Percentiles rank a stretch among this genome's conserved stretches.
Evolutionary conservation across 2,329 filamentous ascomycete genomes (phyloP).

Genomic region (Diaporthe ampelina): DNA sequence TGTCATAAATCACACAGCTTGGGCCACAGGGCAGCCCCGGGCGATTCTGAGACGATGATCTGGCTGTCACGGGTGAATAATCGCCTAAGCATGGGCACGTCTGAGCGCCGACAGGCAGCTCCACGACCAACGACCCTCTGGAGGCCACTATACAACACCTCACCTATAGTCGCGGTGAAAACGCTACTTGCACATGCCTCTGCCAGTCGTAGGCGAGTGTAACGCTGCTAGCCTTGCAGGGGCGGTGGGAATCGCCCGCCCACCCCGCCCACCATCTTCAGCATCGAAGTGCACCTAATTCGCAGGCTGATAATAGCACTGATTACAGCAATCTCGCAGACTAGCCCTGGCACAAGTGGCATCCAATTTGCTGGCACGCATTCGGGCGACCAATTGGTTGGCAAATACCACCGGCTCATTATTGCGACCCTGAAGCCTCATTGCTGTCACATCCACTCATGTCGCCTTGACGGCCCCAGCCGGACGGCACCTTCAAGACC

Average conservation of each 20-base stretch:
- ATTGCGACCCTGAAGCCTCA: slow-evolving; percentile 29
- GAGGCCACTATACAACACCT: background rate
- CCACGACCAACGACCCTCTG: slow-evolving; percentile 6
- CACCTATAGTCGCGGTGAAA: background rate
- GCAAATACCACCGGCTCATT: background rate
- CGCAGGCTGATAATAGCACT: background rate
- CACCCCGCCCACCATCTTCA: background rate
- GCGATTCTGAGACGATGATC: slow-evolving; percentile 22
- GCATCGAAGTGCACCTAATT: slow-evolving; percentile 6
- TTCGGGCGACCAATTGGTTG: slow-evolving; percentile 17
- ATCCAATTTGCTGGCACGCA: slow-evolving; percentile 22
- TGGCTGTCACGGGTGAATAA: slow-evolving; percentile 26
- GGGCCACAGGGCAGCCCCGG: slow-evolving; percentile 27
- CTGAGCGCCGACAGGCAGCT: slow-evolving; percentile 23
- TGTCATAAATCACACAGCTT: slow-evolving; percentile 16
- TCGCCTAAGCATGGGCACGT: slow-evolving; percentile 25
- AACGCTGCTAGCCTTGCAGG: slow-evolving; percentile 35
- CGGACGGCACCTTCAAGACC: background rate
- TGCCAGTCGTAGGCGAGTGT: slow-evolving; percentile 31
- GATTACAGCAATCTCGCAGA: background rate
- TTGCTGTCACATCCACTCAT: slow-evolving; percentile 35
- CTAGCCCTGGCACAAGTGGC: background rate
- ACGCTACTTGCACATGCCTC: slow-evolving; percentile 30
- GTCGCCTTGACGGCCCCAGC: background rate
- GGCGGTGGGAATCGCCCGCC: background rate